phyloP scores from a whole-genome alignment of 148 eudicot genomes.

The Fagopyrum tataricum region DNA sequence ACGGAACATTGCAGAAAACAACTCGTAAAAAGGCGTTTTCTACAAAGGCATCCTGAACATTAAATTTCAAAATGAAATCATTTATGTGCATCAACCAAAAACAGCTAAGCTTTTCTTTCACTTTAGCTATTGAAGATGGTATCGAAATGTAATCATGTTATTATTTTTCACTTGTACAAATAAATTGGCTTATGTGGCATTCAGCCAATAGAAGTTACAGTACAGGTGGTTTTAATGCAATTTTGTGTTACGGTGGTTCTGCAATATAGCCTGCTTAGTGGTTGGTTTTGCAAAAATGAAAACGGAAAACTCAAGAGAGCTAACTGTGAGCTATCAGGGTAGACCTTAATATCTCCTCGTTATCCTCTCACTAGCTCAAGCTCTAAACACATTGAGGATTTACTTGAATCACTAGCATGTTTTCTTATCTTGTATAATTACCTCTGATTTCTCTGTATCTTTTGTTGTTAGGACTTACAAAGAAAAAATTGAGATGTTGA shows the following conservation, averaged over 20 bases:
- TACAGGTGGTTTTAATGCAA: not conserved
- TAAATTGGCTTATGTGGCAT: not conserved
- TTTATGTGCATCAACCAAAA: not conserved
- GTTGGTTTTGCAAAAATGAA: not conserved
- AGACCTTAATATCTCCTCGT: not conserved
- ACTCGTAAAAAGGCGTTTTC: not conserved
- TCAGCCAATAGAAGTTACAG: not conserved
- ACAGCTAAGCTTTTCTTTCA: not conserved
- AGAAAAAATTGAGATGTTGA: constrained; percentile 68
- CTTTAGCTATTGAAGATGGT: not conserved
- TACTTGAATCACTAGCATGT: not conserved
- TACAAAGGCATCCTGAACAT: not conserved
- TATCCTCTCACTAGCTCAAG: not conserved
- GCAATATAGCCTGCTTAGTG: not conserved
- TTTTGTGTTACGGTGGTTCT: not conserved
- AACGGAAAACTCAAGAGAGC: not conserved
- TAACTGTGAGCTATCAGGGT: not conserved
- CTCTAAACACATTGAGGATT: not conserved
- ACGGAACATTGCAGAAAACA: not conserved
- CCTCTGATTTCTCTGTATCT: not conserved
- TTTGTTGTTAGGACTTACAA: constrained; percentile 35
- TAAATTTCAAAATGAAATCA: not conserved
- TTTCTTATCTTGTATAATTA: not conserved
- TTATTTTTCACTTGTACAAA: not conserved
- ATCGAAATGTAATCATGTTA: not conserved